These are phyloP conservation scores for Hypoxylon cercidicola DNA, from an alignment of 495 filamentous ascomycete genomes.

Conservation along the genomic window DNA sequence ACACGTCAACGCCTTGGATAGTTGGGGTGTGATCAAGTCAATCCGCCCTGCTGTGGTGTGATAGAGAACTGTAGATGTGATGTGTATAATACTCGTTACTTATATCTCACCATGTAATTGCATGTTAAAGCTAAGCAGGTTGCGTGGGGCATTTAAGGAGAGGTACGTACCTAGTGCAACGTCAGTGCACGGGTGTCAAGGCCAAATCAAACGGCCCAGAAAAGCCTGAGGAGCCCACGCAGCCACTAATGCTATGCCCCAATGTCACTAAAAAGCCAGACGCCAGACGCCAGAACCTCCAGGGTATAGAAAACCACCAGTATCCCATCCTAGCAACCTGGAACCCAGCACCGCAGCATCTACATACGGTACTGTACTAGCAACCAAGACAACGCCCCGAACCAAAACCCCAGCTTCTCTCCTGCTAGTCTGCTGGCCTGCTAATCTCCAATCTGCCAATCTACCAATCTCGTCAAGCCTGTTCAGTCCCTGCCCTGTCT, in stretches of 20 bases:
- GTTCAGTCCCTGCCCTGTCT: conserved; percentile 1
- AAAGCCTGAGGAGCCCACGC: too few relatives aligned
- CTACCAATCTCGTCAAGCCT: conserved; percentile 24
- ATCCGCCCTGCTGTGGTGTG: conserved; percentile 18
- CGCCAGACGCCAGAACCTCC: too few relatives aligned
- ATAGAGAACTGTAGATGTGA: conserved; percentile 17
- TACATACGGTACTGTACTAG: too few relatives aligned
- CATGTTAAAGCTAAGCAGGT: not conserved
- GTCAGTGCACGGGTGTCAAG: not conserved
- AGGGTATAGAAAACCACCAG: conserved; percentile 16
- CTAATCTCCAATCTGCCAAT: conserved; percentile 12
- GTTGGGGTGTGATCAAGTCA: conserved; percentile 18
- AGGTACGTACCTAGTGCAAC: conserved; percentile 17
- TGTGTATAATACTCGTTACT: not conserved
- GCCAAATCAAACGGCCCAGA: too few relatives aligned
- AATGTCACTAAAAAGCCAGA: conserved; percentile 14
- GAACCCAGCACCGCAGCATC: too few relatives aligned
- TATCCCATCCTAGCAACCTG: too few relatives aligned
- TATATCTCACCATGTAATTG: not conserved
- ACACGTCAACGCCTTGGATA: conserved; percentile 3
- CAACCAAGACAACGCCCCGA: conserved; percentile 12
- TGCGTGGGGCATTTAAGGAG: not conserved
- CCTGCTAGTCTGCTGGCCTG: not conserved
- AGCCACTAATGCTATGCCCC: not conserved
- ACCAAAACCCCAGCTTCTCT: conserved; percentile 19